Evolutionary conservation across 768 basidiomycete species (phyloP), one percentile per base, ranked within the genome.

Genomic region (Mycena chlorophos): DNA sequence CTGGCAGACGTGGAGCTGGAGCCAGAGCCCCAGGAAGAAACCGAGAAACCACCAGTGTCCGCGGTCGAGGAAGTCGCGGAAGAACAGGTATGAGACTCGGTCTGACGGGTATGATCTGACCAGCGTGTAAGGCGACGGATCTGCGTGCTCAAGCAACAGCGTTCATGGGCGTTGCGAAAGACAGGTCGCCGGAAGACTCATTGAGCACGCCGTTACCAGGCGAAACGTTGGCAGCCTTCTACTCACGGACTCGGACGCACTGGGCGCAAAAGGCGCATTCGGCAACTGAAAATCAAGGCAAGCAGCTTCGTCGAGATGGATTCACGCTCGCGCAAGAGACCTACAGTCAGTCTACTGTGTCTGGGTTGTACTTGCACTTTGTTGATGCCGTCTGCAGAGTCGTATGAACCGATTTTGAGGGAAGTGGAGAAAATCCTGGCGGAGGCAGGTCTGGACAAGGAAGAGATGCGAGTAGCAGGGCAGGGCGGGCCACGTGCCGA

Each of bases 401-500:
- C 75, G 30, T 96, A 96, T 66, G 90, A 92, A 64, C 94, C 92
- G 0, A 79, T 91, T 5, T 69, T 95, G 17, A 75, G 86, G 58
- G 89, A 94, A 66, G 87, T 94, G 2, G 91, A 92, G 66, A 87
- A 81, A 61, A 94, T 94, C 39, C 69, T 93, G 49, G 82, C 80
- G 10, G 91, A 91, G 62, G 92, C 94, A 0, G 93, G 91, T 0
- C 69, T 94, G 49, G 90, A 94, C 55, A 88, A 89, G 57, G 87
- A 89, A 20, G 90, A 92, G 63, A 89, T 91, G 80, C 77, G 77
- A 62, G 74, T 73, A 56, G 23, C 27, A 79, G 80, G 22, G 85
- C 83, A 3, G 78, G 26, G 71, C 71, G 26, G 70, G 69, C 3
- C 71, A 73, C 14, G 63, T 63, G 26, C 13, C 6, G 79, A 75